These are phyloP conservation scores for Jamesozyma hellenica DNA, from an alignment of 805 yeast genomes.

Conservation along the genomic window DNA sequence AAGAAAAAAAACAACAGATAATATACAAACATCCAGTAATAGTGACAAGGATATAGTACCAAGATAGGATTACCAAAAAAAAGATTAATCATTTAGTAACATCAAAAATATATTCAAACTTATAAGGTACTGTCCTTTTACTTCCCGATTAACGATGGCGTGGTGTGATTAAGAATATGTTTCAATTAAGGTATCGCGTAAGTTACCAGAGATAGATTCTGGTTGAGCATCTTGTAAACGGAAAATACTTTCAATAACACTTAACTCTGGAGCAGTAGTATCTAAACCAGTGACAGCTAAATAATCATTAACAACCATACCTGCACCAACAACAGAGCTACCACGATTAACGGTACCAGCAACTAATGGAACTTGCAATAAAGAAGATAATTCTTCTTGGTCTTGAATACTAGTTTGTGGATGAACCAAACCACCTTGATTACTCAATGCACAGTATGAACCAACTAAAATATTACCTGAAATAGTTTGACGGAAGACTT, in stretches of 20 bases:
- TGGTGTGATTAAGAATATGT: constrained; percentile 53
- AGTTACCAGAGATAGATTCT: constrained; percentile 70
- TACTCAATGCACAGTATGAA: constrained; percentile 85
- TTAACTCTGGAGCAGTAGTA: constrained; percentile 96
- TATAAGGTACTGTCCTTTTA: too few species aligned
- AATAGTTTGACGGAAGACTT: constrained; percentile 96
- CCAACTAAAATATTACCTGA: constrained; percentile 98
- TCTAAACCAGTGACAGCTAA: constrained; percentile 93
- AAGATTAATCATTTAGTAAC: too few species aligned
- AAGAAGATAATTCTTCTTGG: constrained; percentile 92
- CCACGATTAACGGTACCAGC: constrained; percentile 99
- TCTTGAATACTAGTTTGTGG: constrained; percentile 96
- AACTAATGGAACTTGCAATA: constrained; percentile 92
- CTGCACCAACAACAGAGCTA: constrained; percentile 95
- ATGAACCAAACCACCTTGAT: constrained; percentile 97
- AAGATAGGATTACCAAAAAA: neutral
- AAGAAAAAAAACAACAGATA: neutral
- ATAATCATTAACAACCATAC: constrained; percentile 98
- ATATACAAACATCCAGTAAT: neutral
- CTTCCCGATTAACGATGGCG: too few species aligned
- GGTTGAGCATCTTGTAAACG: constrained; percentile 87
- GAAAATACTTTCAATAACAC: constrained; percentile 94
- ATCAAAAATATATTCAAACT: too few species aligned
- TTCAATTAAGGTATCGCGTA: constrained; percentile 87
- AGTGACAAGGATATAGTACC: neutral